Conservation (phyloP, 2,329 filamentous ascomycete species). For the Apiospora pterosperma region DNA sequence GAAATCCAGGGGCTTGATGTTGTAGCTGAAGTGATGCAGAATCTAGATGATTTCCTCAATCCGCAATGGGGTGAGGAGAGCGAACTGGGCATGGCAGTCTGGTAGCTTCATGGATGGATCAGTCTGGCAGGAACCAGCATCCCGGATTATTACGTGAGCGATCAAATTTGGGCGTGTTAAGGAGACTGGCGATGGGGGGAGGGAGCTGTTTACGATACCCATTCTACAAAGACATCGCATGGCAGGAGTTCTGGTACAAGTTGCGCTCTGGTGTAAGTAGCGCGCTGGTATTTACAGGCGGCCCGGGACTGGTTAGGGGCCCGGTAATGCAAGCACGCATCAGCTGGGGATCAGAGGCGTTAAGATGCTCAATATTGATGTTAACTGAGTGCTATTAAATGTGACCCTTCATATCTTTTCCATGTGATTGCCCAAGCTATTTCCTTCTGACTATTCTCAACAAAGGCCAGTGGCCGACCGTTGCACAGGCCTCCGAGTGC, state of each 20-base stretch:
- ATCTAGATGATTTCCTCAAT: constrained; percentile 43
- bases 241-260: background rate
- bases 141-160: background rate
- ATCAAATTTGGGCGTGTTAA: background rate
- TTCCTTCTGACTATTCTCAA: background rate
- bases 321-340: background rate
- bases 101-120: background rate
- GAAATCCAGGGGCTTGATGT: constrained; percentile 32
- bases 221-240: background rate
- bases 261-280: no score
- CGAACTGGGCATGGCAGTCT: constrained; percentile 25
- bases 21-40: constrained; percentile 42
- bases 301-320: background rate
- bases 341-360: background rate
- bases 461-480: background rate
- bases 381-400: background rate
- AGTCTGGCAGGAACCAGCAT: background rate
- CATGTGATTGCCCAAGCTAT: background rate
- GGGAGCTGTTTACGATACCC: background rate
- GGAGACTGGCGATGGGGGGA: background rate
- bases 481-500: background rate
- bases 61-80: constrained; percentile 33
- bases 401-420: background rate
- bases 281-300: background rate
- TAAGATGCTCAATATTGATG: background rate